These are phyloP conservation scores for Geotrichum restrictum DNA, from an alignment of 1,139 yeast genomes.

Conservation along the genomic window DNA sequence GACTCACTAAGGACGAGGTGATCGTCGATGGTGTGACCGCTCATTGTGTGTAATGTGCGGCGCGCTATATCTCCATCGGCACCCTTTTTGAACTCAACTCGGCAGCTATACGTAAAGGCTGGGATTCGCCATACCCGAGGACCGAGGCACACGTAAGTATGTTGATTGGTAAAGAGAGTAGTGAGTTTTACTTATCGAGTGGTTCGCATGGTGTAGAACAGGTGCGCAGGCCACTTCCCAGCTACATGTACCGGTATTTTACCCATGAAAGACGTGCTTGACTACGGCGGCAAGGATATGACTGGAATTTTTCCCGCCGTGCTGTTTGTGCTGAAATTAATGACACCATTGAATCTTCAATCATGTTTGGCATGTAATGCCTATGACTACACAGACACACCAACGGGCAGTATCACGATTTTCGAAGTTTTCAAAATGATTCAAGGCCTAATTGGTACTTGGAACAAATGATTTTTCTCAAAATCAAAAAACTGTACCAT, in stretches of 20 bases:
- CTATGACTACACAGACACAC: conserved; percentile 38
- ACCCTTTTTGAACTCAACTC: conserved; percentile 82
- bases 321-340: conserved; percentile 40
- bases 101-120: conserved; percentile 84
- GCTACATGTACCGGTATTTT: too few relatives aligned
- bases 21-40: conserved; percentile 62
- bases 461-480: conserved; percentile 39
- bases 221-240: conserved; percentile 47
- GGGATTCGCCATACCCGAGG: conserved; percentile 81
- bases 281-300: conserved; percentile 41
- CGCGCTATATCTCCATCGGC: conserved; percentile 54
- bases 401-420: conserved; percentile 44
- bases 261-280: conserved; percentile 35
- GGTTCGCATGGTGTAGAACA: conserved; percentile 82
- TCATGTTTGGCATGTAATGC: conserved; percentile 40
- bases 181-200: conserved; percentile 79
- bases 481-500: conserved; percentile 35
- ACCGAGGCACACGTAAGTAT: conserved; percentile 58
- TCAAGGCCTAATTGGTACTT: conserved; percentile 45
- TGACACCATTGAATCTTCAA: conserved; percentile 35
- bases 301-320: conserved; percentile 41
- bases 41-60: conserved; percentile 55
- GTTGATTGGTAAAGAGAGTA: conserved; percentile 49
- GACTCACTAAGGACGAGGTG: conserved; percentile 44
- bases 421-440: conserved; percentile 39